Evolutionary conservation across 345 rosid genomes (phyloP).

Genomic region (Euphorbia tirucalli): DNA sequence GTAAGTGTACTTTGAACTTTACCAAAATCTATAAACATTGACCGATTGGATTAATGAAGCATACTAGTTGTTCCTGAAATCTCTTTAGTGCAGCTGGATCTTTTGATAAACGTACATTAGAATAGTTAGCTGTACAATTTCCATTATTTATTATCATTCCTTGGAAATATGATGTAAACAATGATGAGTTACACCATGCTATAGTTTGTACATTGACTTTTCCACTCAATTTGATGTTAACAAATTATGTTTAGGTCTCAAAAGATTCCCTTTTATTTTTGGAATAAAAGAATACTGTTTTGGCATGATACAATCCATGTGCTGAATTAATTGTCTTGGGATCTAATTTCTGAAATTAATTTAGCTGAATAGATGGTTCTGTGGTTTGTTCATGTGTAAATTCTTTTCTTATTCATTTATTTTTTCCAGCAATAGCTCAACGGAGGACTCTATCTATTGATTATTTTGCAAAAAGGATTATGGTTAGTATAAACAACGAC

Average conservation of each 20-base stretch:
- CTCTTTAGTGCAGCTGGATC: not conserved
- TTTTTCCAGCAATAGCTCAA: not conserved
- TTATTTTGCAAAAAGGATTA: not conserved
- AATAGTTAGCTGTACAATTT: not conserved
- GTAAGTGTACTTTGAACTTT: not conserved
- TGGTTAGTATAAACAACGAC: not conserved
- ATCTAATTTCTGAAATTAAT: not conserved
- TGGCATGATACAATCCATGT: not conserved
- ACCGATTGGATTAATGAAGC: not conserved
- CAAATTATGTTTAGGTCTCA: not conserved
- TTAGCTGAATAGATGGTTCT: not conserved
- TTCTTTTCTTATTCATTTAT: not conserved
- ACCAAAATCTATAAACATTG: not conserved
- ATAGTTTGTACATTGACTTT: no score
- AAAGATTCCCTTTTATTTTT: not conserved
- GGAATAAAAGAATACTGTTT: not conserved
- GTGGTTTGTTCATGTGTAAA: not conserved
- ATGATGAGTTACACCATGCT: no score
- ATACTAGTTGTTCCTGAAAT: not conserved
- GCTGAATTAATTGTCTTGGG: not conserved
- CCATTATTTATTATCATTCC: not conserved
- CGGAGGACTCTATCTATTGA: not conserved
- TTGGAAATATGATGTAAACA: no score
- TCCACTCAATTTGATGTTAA: no score
- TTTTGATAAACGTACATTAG: not conserved